Conservation (phyloP, 768 basidiomycete genomes). For the Boletus speciosus region DNA sequence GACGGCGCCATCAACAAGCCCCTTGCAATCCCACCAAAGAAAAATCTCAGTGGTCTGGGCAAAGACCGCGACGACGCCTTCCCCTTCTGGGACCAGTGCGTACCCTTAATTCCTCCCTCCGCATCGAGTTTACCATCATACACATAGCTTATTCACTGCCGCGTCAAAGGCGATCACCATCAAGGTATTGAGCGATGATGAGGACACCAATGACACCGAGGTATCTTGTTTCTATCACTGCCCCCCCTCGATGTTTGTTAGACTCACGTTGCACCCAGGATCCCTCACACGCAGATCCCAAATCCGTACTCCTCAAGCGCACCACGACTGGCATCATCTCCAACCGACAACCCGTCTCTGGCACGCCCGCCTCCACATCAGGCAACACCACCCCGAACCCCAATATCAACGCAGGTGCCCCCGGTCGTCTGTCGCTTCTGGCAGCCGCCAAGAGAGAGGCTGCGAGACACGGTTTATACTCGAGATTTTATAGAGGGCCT, state of each 20-base stretch:
- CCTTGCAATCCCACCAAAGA: conserved; percentile 78
- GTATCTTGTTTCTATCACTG: conserved; percentile 1
- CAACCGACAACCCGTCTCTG: conserved; percentile 55
- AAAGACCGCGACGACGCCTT: conserved; percentile 94
- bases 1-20: conserved; percentile 76
- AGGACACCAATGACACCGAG: conserved; percentile 35
- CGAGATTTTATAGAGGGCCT: conserved; percentile 78
- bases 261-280: conserved; percentile 7
- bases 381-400: conserved; percentile 41
- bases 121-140: not conserved
- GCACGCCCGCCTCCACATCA: conserved; percentile 46
- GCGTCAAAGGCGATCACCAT: conserved; percentile 83
- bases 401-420: not conserved
- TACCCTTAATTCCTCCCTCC: conserved; percentile 8
- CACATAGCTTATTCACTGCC: conserved; percentile 59
- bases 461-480: conserved; percentile 71
- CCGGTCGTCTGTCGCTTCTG: conserved; percentile 46
- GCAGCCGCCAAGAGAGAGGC: conserved; percentile 72
- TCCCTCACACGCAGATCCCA: conserved; percentile 7
- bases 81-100: conserved; percentile 98
- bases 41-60: conserved; percentile 80
- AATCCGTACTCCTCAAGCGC: conserved; percentile 40
- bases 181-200: conserved; percentile 53
- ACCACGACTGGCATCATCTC: conserved; percentile 77
- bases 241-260: not conserved